Conservation (phyloP, 2,329 filamentous ascomycete species). For the Colletotrichum sp. region DNA sequence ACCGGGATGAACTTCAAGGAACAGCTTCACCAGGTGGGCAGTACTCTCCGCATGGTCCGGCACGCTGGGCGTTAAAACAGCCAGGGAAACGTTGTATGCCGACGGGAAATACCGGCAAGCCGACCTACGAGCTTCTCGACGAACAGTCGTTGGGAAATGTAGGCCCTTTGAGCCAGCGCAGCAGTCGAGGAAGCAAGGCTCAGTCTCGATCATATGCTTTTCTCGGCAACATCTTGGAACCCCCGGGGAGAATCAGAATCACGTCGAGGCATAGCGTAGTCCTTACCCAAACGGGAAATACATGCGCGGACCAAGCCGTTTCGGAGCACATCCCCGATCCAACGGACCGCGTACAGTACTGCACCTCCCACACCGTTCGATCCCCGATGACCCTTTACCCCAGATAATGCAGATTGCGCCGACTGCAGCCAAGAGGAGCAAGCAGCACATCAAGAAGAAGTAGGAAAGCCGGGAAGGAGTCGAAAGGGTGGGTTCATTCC, state of each 20-base stretch:
- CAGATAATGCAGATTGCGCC: neutral
- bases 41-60: neutral
- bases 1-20: neutral
- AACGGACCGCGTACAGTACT: neutral
- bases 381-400: neutral
- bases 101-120: neutral
- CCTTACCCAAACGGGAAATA: slow-evolving; percentile 8
- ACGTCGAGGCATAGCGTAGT: neutral
- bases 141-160: neutral
- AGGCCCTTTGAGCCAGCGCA: neutral
- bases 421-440: neutral
- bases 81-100: neutral
- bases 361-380: neutral
- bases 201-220: neutral
- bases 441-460: neutral
- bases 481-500: neutral
- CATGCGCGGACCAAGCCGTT: slow-evolving; percentile 16
- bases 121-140: neutral
- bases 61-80: neutral
- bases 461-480: neutral
- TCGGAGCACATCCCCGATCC: slow-evolving; percentile 4
- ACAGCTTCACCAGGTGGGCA: neutral
- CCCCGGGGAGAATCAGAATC: neutral
- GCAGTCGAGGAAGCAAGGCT: neutral
- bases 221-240: neutral